Evolutionary conservation across 1,139 yeast species (phyloP), one percentile per base, ranked within the genome.

Genomic region (Hansenula sp.): DNA sequence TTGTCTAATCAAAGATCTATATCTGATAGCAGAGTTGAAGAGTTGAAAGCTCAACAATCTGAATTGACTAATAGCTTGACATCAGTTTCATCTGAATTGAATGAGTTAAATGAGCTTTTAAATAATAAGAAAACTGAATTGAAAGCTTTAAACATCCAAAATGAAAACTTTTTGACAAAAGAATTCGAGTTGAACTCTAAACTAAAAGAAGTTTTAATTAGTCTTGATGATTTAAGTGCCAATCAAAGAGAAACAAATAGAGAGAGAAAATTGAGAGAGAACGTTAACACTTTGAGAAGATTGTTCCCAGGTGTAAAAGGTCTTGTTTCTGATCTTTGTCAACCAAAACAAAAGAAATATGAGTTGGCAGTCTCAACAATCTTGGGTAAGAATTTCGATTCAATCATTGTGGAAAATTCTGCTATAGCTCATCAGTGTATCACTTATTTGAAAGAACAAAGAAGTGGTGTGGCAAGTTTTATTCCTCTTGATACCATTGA

Each of bases 401-500:
- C 97, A 0, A 75, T 92, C 11, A 75, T 92, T 26, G 98, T 92
- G 5, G 96, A 88, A 52, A 77, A 77, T 20, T 65, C 83, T 3
- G 62, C 79, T 12, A 77, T 83, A 17, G 98, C 97, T 1, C 79
- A 82, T 44, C 82, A 80, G 47, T 90, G 98, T 63, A 83, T 92
- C 52, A 78, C 79, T 16, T 82, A 83, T 43, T 68, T 92, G 60
- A 87, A 89, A 53, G 95, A 87, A 49, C 92, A 94, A 57, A 73
- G 96, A 48, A 69, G 84, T 12, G 97, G 97, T 36, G 74, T 77
- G 13, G 90, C 92, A 1, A 80, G 95, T 1, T 90, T 92, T 52
- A 84, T 92, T 46, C 98, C 98, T 0, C 66, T 92, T 40, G 95
- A 89, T 55, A 74, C 90, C 1, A 79, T 92, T 29, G 82, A 77